Conservation (phyloP, 345 rosid genomes). For the Raphanus raphanistrum region DNA sequence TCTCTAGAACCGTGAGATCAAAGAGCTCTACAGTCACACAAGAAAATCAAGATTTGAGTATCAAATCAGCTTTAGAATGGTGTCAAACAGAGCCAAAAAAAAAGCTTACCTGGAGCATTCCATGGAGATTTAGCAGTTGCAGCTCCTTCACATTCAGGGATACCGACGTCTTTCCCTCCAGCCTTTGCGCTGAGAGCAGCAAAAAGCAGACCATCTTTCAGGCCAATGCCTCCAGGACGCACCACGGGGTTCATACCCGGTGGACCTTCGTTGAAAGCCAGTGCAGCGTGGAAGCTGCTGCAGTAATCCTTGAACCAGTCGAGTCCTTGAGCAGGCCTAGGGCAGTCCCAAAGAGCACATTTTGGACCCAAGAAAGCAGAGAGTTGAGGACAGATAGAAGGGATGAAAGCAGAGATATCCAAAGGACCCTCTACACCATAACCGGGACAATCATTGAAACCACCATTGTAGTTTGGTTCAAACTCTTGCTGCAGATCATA, state of each 20-base stretch:
- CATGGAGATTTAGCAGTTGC: conserved; percentile 98
- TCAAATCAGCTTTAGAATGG: neutral
- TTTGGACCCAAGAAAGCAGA: conserved; percentile 96
- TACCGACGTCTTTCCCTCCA: conserved; percentile 83
- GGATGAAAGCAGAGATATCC: conserved; percentile 57
- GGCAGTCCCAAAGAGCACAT: conserved; percentile 99
- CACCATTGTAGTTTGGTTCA: conserved; percentile 56
- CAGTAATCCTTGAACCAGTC: conserved; percentile 90
- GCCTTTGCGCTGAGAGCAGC: conserved; percentile 86
- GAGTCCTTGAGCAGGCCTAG: conserved; percentile 88
- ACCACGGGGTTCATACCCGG: conserved; percentile 90
- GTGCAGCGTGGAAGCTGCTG: conserved; percentile 82
- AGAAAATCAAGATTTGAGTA: conserved; percentile 26
- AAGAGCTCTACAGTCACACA: conserved; percentile 73
- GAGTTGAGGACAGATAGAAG: conserved; percentile 77
- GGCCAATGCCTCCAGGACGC: conserved; percentile 86
- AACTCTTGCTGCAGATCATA: conserved; percentile 70
- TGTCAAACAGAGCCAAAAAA: neutral
- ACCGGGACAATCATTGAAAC: conserved; percentile 43
- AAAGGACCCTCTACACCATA: conserved; percentile 53
- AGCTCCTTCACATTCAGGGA: conserved; percentile 99
- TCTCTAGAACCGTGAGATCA: conserved; percentile 78
- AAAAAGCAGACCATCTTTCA: conserved; percentile 88
- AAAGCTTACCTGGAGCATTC: conserved; percentile 92
- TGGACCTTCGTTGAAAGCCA: conserved; percentile 90